A percentile compares a stretch with the other conserved stretches of the same genome.
Evolutionary conservation across 257 asterid genomes (phyloP).

Genomic region (Solanum dulcamara): DNA sequence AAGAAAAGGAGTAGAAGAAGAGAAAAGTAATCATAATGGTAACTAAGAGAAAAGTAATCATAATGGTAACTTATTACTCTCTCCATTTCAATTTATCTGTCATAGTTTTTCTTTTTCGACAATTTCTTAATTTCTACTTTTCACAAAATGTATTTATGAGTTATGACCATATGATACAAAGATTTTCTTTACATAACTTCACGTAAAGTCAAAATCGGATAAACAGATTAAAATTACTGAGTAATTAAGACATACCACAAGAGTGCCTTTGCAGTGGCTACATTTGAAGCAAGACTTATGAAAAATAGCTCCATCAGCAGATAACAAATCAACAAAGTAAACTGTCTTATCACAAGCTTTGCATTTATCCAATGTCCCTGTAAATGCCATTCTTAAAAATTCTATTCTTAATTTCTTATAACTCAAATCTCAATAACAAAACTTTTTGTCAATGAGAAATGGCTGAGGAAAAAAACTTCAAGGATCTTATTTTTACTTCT

Average conservation of each 20-base stretch:
- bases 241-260: slow-evolving; percentile 15
- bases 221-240: neutral
- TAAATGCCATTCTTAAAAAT: slow-evolving; percentile 18
- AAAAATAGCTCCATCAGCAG: slow-evolving; percentile 31
- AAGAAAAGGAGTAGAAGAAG: neutral
- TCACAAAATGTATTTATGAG: neutral
- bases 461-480: neutral
- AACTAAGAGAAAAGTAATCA: neutral
- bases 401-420: neutral
- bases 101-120: neutral
- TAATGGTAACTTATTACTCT: neutral
- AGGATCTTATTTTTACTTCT: neutral
- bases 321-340: slow-evolving; percentile 32
- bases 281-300: slow-evolving; percentile 40
- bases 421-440: neutral
- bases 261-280: slow-evolving; percentile 45
- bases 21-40: neutral
- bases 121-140: neutral
- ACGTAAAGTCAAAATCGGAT: neutral
- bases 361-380: slow-evolving; percentile 45
- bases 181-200: neutral
- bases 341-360: slow-evolving; percentile 43
- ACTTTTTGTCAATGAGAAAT: neutral
- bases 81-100: neutral
- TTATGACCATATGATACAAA: neutral